A percentile compares a stretch with the other conserved stretches of the same genome.
Conservation (phyloP, 345 rosid species). For the Heritiera fomes region DNA sequence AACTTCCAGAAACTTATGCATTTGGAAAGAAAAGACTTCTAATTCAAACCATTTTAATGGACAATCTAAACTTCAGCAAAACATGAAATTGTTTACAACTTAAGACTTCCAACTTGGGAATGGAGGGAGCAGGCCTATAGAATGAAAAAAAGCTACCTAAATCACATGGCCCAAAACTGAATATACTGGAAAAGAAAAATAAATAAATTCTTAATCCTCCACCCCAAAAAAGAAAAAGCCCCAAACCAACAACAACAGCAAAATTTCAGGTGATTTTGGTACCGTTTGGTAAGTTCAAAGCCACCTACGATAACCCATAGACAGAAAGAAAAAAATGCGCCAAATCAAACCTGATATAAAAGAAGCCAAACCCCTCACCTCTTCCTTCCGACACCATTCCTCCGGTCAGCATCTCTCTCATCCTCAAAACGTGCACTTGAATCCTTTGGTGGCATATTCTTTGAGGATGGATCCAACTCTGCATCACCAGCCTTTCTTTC, state of each 20-base stretch:
- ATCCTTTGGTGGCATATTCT: slow-evolving; percentile 33
- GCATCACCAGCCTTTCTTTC: slow-evolving; percentile 46
- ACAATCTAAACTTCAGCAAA: not conserved
- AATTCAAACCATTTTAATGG: slow-evolving; percentile 9
- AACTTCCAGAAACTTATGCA: not conserved
- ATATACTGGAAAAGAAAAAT: slow-evolving; percentile 1
- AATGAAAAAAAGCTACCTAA: not conserved
- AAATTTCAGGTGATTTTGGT: not conserved
- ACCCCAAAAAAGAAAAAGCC: not conserved
- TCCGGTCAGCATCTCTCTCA: slow-evolving; percentile 46
- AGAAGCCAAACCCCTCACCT: slow-evolving; percentile 41
- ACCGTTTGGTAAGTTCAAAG: not conserved
- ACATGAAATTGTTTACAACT: not conserved
- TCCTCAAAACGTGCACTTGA: slow-evolving; percentile 47
- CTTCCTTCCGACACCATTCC: slow-evolving; percentile 56
- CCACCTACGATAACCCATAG: not conserved
- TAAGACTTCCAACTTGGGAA: not conserved
- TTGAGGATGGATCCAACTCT: slow-evolving; percentile 45
- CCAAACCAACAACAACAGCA: too few relatives aligned
- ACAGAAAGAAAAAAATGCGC: not conserved
- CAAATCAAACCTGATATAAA: not conserved
- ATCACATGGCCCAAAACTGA: not conserved
- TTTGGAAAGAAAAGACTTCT: slow-evolving; percentile 3
- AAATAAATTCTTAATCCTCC: not conserved
- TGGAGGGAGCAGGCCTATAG: not conserved